phyloP scores from a whole-genome alignment of 495 filamentous ascomycete genomes.

The Rhypophila decipiens region DNA sequence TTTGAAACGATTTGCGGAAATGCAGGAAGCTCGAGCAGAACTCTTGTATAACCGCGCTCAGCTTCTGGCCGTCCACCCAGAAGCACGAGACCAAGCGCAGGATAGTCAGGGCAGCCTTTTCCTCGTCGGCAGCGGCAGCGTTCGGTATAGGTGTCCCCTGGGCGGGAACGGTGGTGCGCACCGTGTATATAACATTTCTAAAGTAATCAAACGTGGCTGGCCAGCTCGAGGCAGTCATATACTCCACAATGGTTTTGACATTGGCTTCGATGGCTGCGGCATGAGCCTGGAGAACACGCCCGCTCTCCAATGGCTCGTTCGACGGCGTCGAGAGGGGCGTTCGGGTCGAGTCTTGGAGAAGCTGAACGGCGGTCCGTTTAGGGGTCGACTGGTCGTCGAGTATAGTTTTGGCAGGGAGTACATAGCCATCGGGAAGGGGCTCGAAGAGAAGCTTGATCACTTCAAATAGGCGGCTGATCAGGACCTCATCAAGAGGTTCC shows the following conservation, averaged over 20 bases:
- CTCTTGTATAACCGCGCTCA: conserved; percentile 54
- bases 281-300: conserved; percentile 19
- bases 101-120: conserved; percentile 41
- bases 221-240: conserved; percentile 57
- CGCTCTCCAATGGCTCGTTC: conserved; percentile 36
- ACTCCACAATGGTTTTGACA: conserved; percentile 49
- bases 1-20: conserved; percentile 55
- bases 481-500: conserved; percentile 28
- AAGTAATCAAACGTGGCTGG: conserved; percentile 48
- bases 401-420: conserved; percentile 38
- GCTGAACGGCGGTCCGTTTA: conserved; percentile 22
- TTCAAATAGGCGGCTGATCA: conserved; percentile 37
- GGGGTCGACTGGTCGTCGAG: conserved; percentile 33
- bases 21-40: conserved; percentile 57
- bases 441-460: conserved; percentile 37
- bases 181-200: conserved; percentile 39
- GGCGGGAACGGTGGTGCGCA: conserved; percentile 37
- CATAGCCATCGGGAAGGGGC: conserved; percentile 43
- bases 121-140: conserved; percentile 42
- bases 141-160: conserved; percentile 29
- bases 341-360: conserved; percentile 26
- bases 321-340: conserved; percentile 32
- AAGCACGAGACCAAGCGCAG: conserved; percentile 51
- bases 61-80: conserved; percentile 55
- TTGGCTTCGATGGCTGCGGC: conserved; percentile 39